Evolutionary conservation across 140 eudicot species (phyloP).

Genomic region (Ambrosia hybrid): DNA sequence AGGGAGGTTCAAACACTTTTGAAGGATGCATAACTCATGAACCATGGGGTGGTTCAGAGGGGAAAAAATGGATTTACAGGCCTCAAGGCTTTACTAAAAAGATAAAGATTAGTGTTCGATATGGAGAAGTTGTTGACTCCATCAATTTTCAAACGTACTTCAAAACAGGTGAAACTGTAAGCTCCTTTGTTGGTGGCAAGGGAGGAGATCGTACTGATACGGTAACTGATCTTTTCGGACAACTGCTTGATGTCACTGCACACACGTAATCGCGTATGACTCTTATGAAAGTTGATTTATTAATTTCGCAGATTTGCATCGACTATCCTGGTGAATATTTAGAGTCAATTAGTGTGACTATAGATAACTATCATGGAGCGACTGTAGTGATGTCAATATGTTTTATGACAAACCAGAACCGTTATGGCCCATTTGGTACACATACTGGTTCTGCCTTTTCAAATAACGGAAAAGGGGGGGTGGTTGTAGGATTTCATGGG

Average conservation of each 20-base stretch:
- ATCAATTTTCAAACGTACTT: background rate
- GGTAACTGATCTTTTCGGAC: no score
- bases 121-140: background rate
- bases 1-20: background rate
- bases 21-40: conserved; percentile 11
- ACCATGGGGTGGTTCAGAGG: conserved; percentile 19
- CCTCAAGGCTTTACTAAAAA: background rate
- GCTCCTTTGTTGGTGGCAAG: background rate
- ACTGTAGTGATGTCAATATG: background rate
- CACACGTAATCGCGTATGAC: background rate
- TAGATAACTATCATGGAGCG: background rate
- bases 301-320: background rate
- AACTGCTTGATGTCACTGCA: background rate
- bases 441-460: background rate
- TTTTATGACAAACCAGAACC: background rate
- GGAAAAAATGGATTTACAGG: conserved; percentile 7
- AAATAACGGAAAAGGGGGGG: background rate
- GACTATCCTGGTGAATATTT: background rate
- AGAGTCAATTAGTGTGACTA: background rate
- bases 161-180: background rate
- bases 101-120: background rate
- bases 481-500: conserved; percentile 7
- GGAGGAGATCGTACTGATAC: no score
- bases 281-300: background rate
- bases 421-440: background rate